Evolutionary conservation across 2,329 filamentous ascomycete species (phyloP), one percentile per base, ranked within the genome.

Genomic region (Taxawa tesnikishii): DNA sequence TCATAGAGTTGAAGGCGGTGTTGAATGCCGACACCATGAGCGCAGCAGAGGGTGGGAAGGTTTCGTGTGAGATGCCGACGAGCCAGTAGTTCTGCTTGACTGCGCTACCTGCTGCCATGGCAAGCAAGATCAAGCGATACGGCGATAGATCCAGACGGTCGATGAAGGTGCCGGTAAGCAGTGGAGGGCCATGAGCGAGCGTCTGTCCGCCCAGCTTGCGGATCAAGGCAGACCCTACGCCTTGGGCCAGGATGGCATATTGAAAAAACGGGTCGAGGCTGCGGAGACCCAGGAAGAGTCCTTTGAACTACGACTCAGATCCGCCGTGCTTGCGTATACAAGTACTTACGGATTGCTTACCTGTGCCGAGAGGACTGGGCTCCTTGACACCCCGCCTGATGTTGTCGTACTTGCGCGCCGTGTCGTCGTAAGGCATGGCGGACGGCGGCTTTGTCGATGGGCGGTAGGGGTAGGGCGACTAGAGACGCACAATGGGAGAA

Each of bases 71-170:
- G 3, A 71, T 48, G 15, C 42, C 43, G 2, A 58, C 45, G 10
- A 67, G 52, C 66, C 68, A 72, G 50, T 67, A 65, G 43, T 67
- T 63, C 37, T 77, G 72, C 55, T 76, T 76, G 16, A 65, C 36
- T 15, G 61, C 56, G 24, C 58, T 61, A 33, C 65, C 72, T 26
- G 60, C 53, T 14, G 65, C 57, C 67, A 76, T 72, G 32, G 51
- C 54, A 5, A 75, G 49, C 6, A 76, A 51, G 28, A 72, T 54
- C 6, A 64, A 51, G 15, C 65, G 56, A 40, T 68, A 65, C 0
- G 61, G 64, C 12, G 65, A 67, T 0, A 75, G 59, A 8, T 57
- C 59, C 3, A 68, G 48, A 16, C 44, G 43, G 41, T 66, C 57
- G 38, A 68, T 49, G 18, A 51, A 39, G 9, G 58, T 51, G 28